Conservation (phyloP, 371 early-diverging fungal species). For the Zychaea mexicana region DNA sequence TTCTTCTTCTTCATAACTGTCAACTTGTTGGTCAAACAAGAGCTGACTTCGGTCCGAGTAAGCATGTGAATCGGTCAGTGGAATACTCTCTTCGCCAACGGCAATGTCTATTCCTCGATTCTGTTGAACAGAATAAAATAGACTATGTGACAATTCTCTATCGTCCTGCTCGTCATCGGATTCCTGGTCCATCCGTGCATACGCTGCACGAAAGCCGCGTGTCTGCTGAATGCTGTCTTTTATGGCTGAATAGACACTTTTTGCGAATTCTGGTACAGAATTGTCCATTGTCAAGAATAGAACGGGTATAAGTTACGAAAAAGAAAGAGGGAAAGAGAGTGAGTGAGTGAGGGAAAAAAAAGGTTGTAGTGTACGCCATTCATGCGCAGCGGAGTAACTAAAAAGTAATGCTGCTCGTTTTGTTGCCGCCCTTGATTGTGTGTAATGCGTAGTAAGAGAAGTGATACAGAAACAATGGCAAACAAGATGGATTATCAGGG, state of each 20-base stretch:
- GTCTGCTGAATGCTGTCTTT: conserved; percentile 29
- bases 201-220: conserved; percentile 28
- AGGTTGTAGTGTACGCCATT: neutral
- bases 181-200: conserved; percentile 46
- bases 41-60: conserved; percentile 52
- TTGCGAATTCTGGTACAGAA: conserved; percentile 16
- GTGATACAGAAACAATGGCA: no score
- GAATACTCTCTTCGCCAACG: conserved; percentile 45
- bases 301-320: no score
- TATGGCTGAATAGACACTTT: conserved; percentile 23
- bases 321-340: neutral
- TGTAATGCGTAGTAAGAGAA: no score
- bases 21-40: conserved; percentile 34
- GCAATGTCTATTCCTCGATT: no score
- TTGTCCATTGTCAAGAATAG: conserved; percentile 12
- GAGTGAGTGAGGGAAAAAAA: neutral
- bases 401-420: no score
- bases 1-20: conserved; percentile 9
- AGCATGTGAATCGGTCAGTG: conserved; percentile 41
- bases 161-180: conserved; percentile 45
- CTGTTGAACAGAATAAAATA: conserved; percentile 46
- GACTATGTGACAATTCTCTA: conserved; percentile 28
- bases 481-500: no score
- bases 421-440: no score
- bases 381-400: neutral